Conservation (phyloP, 768 basidiomycete species). For the Auriculariales sp. region DNA sequence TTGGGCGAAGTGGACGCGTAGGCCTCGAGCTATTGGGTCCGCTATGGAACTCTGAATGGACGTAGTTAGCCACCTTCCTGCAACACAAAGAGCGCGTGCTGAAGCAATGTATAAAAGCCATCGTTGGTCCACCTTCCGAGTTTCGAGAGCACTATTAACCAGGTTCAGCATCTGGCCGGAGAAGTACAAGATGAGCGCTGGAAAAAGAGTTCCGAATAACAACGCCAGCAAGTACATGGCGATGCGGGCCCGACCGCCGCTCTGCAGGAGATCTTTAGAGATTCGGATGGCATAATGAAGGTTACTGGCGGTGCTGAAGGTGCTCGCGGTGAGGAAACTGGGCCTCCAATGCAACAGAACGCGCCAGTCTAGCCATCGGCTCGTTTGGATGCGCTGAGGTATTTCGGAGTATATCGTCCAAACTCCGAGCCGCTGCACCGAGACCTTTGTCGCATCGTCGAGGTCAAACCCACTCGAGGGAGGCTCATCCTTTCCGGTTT, state of each 20-base stretch:
- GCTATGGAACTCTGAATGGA: neutral
- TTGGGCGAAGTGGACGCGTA: neutral
- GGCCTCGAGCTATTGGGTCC: neutral
- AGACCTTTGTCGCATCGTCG: conserved; percentile 25
- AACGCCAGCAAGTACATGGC: conserved; percentile 35
- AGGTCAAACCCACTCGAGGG: conserved; percentile 20
- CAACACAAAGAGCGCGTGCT: neutral
- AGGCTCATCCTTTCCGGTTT: too few species aligned
- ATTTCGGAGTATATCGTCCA: conserved; percentile 68
- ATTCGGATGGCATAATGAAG: too few species aligned
- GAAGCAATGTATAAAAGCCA: neutral
- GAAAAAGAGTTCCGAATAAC: conserved; percentile 35
- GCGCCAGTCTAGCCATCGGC: conserved; percentile 15
- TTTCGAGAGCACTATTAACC: neutral
- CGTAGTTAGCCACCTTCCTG: neutral
- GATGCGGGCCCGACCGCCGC: conserved; percentile 47
- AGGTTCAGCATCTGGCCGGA: neutral
- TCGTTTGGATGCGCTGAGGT: conserved; percentile 10
- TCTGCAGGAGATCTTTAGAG: conserved; percentile 51
- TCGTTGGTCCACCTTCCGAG: neutral
- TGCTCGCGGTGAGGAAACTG: conserved; percentile 29
- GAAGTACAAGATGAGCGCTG: conserved; percentile 34
- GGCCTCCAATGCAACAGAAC: too few species aligned
- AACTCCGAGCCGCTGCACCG: conserved; percentile 49
- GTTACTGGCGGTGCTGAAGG: too few species aligned